These are phyloP conservation scores for Nothophaeocryptopus gaeumannii DNA, from an alignment of 2,329 filamentous ascomycete species.

Conservation along the genomic window DNA sequence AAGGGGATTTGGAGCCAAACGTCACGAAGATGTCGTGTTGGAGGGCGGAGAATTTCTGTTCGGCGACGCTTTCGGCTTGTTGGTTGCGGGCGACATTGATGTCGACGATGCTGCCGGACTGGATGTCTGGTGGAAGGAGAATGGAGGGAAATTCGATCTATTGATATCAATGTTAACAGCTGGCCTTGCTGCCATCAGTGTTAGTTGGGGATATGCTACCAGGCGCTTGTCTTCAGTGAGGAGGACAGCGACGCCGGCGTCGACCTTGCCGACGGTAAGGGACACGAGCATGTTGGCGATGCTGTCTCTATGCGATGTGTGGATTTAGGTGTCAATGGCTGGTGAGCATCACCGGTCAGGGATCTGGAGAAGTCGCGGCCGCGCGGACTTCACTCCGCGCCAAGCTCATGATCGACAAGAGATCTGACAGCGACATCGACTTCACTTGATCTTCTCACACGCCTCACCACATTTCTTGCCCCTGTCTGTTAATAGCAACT, in stretches of 20 bases:
- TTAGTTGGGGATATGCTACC: slow-evolving; percentile 55
- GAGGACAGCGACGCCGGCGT: slow-evolving; percentile 95
- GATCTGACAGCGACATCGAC: too few relatives aligned
- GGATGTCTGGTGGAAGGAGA: slow-evolving; percentile 89
- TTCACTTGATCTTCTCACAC: too few relatives aligned
- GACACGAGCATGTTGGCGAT: slow-evolving; percentile 76
- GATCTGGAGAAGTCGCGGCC: too few relatives aligned
- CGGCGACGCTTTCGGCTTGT: slow-evolving; percentile 70
- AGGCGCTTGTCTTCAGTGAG: slow-evolving; percentile 95
- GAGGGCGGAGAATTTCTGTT: slow-evolving; percentile 75
- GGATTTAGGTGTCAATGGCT: too few relatives aligned
- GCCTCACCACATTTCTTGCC: too few relatives aligned
- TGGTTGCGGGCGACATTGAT: slow-evolving; percentile 90
- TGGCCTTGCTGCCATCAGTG: slow-evolving; percentile 1
- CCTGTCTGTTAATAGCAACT: too few relatives aligned
- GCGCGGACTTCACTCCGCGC: too few relatives aligned
- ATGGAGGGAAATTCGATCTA: slow-evolving; percentile 99
- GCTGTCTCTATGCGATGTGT: background rate
- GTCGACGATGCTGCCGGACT: slow-evolving; percentile 94
- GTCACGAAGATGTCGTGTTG: slow-evolving; percentile 83
- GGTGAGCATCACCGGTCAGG: too few relatives aligned
- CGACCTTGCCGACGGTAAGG: slow-evolving; percentile 97
- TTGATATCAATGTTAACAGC: slow-evolving; percentile 13
- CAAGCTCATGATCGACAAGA: too few relatives aligned
- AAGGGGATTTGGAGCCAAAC: slow-evolving; percentile 78